Evolutionary conservation across 2,329 filamentous ascomycete genomes (phyloP), one percentile per base, ranked within the genome.

Genomic region (Rutstroemia sp.): DNA sequence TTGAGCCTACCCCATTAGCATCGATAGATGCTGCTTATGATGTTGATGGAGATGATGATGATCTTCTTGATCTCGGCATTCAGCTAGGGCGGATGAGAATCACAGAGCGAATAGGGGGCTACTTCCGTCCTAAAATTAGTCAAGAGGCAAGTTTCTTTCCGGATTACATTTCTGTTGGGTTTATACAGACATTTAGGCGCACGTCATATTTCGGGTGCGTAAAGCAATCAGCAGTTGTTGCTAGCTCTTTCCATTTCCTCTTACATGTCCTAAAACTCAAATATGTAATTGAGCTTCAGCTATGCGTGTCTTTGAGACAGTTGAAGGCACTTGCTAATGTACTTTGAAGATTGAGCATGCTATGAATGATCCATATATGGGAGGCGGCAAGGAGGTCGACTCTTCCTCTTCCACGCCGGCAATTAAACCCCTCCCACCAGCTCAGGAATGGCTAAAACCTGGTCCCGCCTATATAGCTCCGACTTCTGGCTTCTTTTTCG

Each of bases 41-140:
- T 58, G 78, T 83, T 57, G 77, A 81, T 58, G 78, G 75, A 16
- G 83, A 84, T 58, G 83, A 83, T 21, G 75, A 86, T 66, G 85
- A 88, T 58, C 72, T 89, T 47, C 79, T 87, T 61, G 88, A 91
- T 69, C 73, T 91, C 25, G 88, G 87, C 2, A 80, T 90, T 57
- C 79, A 80, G 61, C 76, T 91, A 58, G 87, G 87, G 1, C 86
- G 81, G 68, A 80, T 90, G 78, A 80, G 81, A 57, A 82, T 91
- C 58, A 89, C 85, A 2, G 87, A 91, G 65, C 78, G 87, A 39
- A 82, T 91, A 60, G 88, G 88, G 16, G 87, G 87, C 0, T 79
- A 88, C 62, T 84, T 87, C 45, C 76, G 87, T 47, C 87, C 87
- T 2, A 82, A 83, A 63, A 78, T 91, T 57, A 78, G 81, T 4